Base-by-base conservation (phyloP, 805 yeast species). In the Cyberlindnera lachancei region DNA sequence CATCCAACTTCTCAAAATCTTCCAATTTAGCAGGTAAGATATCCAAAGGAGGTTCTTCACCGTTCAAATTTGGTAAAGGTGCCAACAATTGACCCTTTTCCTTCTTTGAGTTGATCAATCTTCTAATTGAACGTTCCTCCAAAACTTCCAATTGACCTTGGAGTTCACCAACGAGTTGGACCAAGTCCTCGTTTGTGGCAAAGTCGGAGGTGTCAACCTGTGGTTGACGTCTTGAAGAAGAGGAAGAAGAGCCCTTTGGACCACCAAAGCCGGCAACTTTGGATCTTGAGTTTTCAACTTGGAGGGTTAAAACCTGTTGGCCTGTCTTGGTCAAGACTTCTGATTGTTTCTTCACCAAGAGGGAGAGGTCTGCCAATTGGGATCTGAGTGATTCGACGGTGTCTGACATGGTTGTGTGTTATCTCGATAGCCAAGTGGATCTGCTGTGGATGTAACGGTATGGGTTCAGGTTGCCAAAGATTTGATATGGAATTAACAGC, bases 131-230 rank as follows among this genome's bases (percentile, higher is more conserved):
- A 44, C 94, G 70, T 44, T 83, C 84, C 51, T 88, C 97, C 21
- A 82, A 53, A 16, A 70, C 63, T 33, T 83, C 88, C 48, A 88
- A 66, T 58, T 88, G 96, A 7, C 84, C 83, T 57, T 88, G 96
- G 35, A 88, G 61, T 55, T 88, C 97, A 9, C 84, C 85, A 11
- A 87, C 96, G 28, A 88, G 64, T 51, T 85, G 90, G 4, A 82
- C 82, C 10, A 88, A 60, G 50, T 90, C 97, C 36, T 83, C 94
- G 44, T 84, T 80, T 4, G 90, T 75, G 23, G 78, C 84, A 42
- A 68, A 78, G 41, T 79, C 85, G 4, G 68, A 53, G 1, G 73
- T 52, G 37, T 73, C 79, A 31, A 40, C 12, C 23, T 27, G 33
- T 25, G 34, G 34, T 13, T 43, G 33, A 6, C 25, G 33, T 19